These are phyloP conservation scores for Pichia sp. DNA, from an alignment of 1,139 yeast species.

Conservation along the genomic window DNA sequence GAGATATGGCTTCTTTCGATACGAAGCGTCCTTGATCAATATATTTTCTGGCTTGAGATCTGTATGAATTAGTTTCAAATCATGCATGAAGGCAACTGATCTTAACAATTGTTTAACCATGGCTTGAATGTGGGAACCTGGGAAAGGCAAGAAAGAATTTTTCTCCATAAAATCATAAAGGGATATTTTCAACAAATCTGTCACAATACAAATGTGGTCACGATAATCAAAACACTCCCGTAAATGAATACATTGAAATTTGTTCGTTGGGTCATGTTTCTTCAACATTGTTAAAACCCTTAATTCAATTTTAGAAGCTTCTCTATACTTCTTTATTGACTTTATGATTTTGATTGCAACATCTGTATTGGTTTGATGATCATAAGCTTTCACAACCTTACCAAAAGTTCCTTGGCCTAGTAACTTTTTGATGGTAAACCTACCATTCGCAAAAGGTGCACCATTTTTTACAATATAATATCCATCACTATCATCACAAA, in stretches of 20 bases:
- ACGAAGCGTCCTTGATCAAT: constrained; percentile 57
- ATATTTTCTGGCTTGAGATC: constrained; percentile 95
- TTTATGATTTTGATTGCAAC: constrained; percentile 91
- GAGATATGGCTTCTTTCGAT: constrained; percentile 21
- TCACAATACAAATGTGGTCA: constrained; percentile 90
- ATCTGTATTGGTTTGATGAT: constrained; percentile 46
- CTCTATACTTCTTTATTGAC: constrained; percentile 70
- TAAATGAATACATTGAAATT: constrained; percentile 66
- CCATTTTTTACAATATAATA: constrained; percentile 65
- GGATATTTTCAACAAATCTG: constrained; percentile 78
- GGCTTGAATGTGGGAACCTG: constrained; percentile 83
- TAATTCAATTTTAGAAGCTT: constrained; percentile 81
- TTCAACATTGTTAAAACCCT: constrained; percentile 72
- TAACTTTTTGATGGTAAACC: constrained; percentile 57
- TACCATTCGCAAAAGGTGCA: constrained; percentile 55
- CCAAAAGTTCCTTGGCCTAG: constrained; percentile 98
- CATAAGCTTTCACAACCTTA: constrained; percentile 74
- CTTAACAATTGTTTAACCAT: constrained; percentile 79
- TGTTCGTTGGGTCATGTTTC: constrained; percentile 65
- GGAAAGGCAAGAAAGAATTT: constrained; percentile 66
- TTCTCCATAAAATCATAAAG: constrained; percentile 82
- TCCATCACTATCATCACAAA: constrained; percentile 72
- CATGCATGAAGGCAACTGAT: constrained; percentile 85
- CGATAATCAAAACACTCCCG: constrained; percentile 89
- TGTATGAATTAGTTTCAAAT: constrained; percentile 83